phyloP scores from a whole-genome alignment of 2,329 filamentous ascomycete species.

The Phoma sp. region DNA sequence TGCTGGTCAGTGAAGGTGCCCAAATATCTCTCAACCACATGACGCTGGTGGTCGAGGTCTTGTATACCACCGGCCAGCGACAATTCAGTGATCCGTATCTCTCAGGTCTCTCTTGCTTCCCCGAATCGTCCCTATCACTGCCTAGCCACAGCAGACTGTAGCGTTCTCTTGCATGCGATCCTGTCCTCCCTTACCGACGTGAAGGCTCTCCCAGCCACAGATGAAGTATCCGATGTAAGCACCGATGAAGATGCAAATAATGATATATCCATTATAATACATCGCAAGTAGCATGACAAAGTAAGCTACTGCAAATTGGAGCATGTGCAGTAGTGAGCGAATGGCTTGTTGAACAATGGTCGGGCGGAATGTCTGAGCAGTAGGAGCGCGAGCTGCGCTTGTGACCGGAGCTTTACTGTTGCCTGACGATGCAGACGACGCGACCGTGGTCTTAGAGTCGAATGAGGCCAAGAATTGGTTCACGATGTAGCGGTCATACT shows the following conservation, averaged over 20 bases:
- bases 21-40: background rate
- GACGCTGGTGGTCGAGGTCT: background rate
- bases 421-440: constrained; percentile 25
- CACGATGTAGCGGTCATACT: constrained; percentile 74
- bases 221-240: constrained; percentile 45
- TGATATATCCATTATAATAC: constrained; percentile 75
- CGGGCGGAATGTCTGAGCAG: constrained; percentile 53
- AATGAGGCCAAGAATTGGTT: constrained; percentile 53
- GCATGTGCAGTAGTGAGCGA: constrained; percentile 72
- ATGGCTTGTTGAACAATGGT: constrained; percentile 71
- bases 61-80: no score
- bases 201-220: constrained; percentile 46
- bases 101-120: background rate
- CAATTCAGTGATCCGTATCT: background rate
- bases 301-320: constrained; percentile 79
- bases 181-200: constrained; percentile 26
- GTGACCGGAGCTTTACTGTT: constrained; percentile 21
- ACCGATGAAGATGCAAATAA: constrained; percentile 53
- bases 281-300: constrained; percentile 77
- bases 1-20: background rate
- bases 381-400: background rate
- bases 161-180: constrained; percentile 44
- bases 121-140: background rate
- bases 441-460: background rate
- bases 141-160: constrained; percentile 45